phyloP scores from a whole-genome alignment of 345 rosid genomes.

The Moricandia arvensis region DNA sequence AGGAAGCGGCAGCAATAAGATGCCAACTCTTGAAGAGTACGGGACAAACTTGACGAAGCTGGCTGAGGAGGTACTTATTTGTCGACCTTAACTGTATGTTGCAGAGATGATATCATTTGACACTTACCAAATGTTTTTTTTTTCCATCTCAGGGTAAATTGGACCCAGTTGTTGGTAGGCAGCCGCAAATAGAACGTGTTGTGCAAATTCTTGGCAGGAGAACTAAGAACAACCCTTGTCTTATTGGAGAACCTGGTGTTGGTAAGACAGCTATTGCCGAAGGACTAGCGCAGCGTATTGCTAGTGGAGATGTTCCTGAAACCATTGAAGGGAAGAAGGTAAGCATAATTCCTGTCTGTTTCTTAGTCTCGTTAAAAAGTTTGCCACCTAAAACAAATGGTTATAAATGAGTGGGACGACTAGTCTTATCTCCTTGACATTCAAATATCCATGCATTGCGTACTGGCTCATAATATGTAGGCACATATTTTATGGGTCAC shows the following conservation, averaged over 20 bases:
- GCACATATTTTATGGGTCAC: background rate
- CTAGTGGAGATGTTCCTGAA: constrained; percentile 95
- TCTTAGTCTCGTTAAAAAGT: background rate
- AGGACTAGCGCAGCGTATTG: constrained; percentile 96
- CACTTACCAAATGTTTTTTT: constrained; percentile 5
- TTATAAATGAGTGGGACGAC: background rate
- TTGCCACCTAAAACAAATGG: background rate
- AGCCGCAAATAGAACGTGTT: constrained; percentile 92
- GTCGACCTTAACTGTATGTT: background rate
- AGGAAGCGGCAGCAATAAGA: constrained; percentile 75
- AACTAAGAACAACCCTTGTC: constrained; percentile 96
- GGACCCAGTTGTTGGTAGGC: constrained; percentile 99
- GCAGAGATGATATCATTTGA: background rate
- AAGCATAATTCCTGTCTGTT: constrained; percentile 3
- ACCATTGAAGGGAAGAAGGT: constrained; percentile 98
- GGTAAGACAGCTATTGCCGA: constrained; percentile 99
- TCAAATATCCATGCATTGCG: background rate
- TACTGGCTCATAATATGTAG: background rate
- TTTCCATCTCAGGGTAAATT: constrained; percentile 75
- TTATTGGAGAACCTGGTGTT: constrained; percentile 99
- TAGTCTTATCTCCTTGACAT: background rate
- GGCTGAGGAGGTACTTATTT: constrained; percentile 81
- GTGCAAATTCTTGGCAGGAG: constrained; percentile 95
- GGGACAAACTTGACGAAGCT: constrained; percentile 95
- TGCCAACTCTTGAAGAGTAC: constrained; percentile 98